Evolutionary conservation across 768 basidiomycete genomes (phyloP).

Genomic region (Lactarius sanguifluus): DNA sequence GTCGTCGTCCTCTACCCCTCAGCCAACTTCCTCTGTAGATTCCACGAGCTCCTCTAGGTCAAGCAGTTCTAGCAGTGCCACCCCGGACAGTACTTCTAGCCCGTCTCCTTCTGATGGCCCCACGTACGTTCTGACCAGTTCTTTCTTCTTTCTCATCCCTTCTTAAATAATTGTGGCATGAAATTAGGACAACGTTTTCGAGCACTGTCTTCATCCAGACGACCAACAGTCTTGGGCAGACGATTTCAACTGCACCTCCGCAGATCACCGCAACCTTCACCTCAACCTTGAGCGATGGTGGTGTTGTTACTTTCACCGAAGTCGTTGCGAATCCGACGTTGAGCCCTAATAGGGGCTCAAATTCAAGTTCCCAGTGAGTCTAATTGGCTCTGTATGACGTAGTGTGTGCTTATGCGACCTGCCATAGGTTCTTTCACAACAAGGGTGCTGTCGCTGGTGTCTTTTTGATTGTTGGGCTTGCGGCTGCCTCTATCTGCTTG

Average conservation of each 20-base stretch:
- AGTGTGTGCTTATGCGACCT: conserved; percentile 9
- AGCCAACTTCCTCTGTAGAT: background rate
- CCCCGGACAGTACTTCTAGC: background rate
- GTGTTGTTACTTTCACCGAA: conserved; percentile 57
- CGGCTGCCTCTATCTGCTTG: conserved; percentile 63
- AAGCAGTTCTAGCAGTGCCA: background rate
- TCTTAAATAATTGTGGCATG: conserved; percentile 17
- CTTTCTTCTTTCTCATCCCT: conserved; percentile 20
- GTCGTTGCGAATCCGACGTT: conserved; percentile 72
- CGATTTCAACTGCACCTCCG: conserved; percentile 52
- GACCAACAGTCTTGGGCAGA: conserved; percentile 55
- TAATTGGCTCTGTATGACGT: background rate
- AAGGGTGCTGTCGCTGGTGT: conserved; percentile 91
- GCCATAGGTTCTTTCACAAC: conserved; percentile 75
- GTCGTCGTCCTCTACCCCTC: background rate
- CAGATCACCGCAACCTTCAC: conserved; percentile 57
- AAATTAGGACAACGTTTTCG: conserved; percentile 50
- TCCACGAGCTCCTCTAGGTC: background rate
- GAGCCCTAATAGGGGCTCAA: conserved; percentile 45
- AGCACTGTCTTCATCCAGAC: conserved; percentile 57
- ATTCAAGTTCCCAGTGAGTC: conserved; percentile 49
- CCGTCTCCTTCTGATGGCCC: conserved; percentile 9
- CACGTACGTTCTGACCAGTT: conserved; percentile 33
- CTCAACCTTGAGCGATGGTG: conserved; percentile 55
- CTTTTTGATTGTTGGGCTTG: conserved; percentile 86